These are phyloP conservation scores for Crithidia fasciculata DNA, from an alignment of 208 protist genomes.

Conservation along the genomic window DNA sequence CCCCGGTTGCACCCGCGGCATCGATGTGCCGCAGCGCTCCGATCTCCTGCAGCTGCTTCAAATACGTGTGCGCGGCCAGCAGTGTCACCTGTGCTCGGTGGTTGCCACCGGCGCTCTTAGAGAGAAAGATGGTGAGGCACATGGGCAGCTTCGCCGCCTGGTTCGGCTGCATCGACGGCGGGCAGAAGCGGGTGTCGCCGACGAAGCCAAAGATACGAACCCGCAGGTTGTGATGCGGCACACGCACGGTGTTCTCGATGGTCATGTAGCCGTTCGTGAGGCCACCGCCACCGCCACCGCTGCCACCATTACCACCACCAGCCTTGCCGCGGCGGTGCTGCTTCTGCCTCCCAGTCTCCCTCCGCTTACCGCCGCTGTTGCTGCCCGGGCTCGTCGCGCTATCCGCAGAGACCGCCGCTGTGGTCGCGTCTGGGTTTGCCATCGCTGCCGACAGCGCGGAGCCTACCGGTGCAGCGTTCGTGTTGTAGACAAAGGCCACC, in stretches of 20 bases:
- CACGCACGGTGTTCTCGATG: constrained; percentile 43
- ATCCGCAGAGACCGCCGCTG: background rate
- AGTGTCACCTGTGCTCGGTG: constrained; percentile 51
- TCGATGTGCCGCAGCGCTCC: constrained; percentile 34
- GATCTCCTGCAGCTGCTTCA: constrained; percentile 51
- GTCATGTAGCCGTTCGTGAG: constrained; percentile 34
- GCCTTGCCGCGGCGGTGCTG: constrained; percentile 11
- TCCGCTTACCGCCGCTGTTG: constrained; percentile 2
- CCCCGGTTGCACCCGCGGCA: no score
- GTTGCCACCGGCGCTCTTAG: constrained; percentile 63
- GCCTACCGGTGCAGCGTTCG: background rate
- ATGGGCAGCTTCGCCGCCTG: constrained; percentile 40
- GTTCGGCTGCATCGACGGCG: constrained; percentile 37
- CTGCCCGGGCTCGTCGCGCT: background rate
- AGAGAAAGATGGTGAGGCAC: constrained; percentile 56
- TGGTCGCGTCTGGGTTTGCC: no score
- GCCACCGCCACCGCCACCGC: background rate
- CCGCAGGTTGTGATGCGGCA: constrained; percentile 44
- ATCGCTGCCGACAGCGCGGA: no score
- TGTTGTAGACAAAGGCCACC: constrained; percentile 62
- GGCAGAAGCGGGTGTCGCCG: constrained; percentile 58
- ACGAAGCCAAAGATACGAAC: constrained; percentile 70
- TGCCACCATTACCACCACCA: background rate
- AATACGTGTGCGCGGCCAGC: constrained; percentile 61
- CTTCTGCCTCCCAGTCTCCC: constrained; percentile 7